Percentiles rank a stretch among this genome's conserved stretches.
Evolutionary conservation across 257 asterid genomes (phyloP).

Genomic region (Ajuga chamaepitys): DNA sequence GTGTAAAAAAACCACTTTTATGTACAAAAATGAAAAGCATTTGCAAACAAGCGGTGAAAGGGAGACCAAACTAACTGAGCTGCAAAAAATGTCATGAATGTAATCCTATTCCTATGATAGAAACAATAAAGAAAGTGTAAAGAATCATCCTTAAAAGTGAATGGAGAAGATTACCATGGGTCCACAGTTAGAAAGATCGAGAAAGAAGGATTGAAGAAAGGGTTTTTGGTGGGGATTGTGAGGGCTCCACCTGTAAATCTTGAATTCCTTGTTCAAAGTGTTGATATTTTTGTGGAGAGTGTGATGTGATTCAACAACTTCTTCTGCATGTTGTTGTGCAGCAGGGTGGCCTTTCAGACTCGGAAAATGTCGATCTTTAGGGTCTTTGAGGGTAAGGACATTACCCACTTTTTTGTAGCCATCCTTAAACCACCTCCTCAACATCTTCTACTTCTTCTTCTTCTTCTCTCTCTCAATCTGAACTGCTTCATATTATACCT

Average conservation of each 20-base stretch:
- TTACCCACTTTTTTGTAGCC: conserved; percentile 23
- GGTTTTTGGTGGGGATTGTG: conserved; percentile 46
- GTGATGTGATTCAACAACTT: conserved; percentile 28
- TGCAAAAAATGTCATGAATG: no score
- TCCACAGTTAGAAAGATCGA: conserved; percentile 59
- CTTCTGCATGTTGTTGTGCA: conserved; percentile 47
- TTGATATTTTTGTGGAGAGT: conserved; percentile 3
- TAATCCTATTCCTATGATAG: no score
- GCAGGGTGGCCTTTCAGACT: conserved; percentile 42
- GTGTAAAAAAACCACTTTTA: no score
- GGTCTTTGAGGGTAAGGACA: conserved; percentile 15
- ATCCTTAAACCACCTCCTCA: conserved; percentile 28
- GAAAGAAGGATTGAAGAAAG: conserved; percentile 49
- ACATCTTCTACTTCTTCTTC: conserved; percentile 15
- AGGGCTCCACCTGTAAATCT: conserved; percentile 71
- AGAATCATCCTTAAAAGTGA: no score
- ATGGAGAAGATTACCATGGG: conserved; percentile 40
- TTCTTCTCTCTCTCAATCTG: neutral
- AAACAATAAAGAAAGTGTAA: neutral
- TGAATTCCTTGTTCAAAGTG: conserved; percentile 44
- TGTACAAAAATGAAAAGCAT: no score
- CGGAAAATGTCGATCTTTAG: conserved; percentile 36
- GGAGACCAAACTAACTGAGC: no score
- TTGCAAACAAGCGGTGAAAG: no score
- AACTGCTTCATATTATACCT: neutral